A percentile compares a stretch with the other conserved stretches of the same genome.
Evolutionary conservation across 371 early-diverging fungal genomes (phyloP).

Genomic region (Entomophthora muscae): DNA sequence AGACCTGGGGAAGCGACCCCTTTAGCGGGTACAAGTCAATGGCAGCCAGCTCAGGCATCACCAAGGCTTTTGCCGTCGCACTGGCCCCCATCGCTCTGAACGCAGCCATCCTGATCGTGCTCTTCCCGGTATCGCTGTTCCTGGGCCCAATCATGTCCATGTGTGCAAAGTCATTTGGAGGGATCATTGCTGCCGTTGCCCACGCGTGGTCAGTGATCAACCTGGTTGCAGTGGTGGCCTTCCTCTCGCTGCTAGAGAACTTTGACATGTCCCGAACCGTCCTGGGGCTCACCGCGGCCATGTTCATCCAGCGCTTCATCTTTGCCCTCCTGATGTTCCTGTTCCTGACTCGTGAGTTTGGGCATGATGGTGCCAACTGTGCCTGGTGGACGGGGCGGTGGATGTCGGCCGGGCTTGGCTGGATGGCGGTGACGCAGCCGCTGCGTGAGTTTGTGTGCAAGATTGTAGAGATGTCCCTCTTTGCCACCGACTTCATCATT

Average conservation of each 20-base stretch:
- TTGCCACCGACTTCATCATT: constrained; percentile 57
- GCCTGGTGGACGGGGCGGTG: constrained; percentile 89
- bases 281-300: constrained; percentile 33
- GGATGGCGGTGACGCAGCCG: constrained; percentile 46
- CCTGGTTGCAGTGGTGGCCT: constrained; percentile 36
- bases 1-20: not conserved
- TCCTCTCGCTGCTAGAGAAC: constrained; percentile 47
- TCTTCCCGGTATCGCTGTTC: constrained; percentile 50
- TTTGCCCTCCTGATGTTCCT: constrained; percentile 45
- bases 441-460: constrained; percentile 67
- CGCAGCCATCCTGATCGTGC: constrained; percentile 35
- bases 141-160: constrained; percentile 40
- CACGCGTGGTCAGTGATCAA: constrained; percentile 46
- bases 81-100: constrained; percentile 57
- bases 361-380: constrained; percentile 59
- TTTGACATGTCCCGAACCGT: constrained; percentile 40
- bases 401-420: constrained; percentile 64
- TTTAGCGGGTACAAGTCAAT: not conserved
- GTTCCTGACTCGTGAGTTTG: constrained; percentile 64
- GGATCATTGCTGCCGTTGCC: constrained; percentile 45
- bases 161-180: constrained; percentile 49
- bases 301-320: constrained; percentile 44
- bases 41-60: constrained; percentile 20
- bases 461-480: constrained; percentile 69
- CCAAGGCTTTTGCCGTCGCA: constrained; percentile 22